Evolutionary conservation across 2,329 filamentous ascomycete species (phyloP).

Genomic region (Pestalotiopsis sp.): DNA sequence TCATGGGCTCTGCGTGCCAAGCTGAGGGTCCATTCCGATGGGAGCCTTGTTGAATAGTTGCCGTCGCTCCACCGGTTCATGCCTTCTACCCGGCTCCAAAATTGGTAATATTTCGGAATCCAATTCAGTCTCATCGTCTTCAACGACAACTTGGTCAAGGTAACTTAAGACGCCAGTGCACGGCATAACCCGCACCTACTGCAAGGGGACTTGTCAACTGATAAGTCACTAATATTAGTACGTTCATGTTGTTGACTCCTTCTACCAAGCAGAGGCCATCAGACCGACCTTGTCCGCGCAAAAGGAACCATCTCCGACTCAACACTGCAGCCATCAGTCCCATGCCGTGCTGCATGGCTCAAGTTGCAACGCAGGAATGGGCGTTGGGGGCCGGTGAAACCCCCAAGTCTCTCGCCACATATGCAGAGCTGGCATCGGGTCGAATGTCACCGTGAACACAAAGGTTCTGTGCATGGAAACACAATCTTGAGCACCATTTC

Average conservation of each 20-base stretch:
- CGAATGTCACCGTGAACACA: neutral
- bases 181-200: too few relatives aligned
- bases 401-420: neutral
- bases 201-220: neutral
- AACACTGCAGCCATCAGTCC: neutral
- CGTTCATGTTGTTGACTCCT: neutral
- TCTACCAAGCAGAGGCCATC: neutral
- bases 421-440: neutral
- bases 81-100: neutral
- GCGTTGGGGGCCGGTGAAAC: neutral
- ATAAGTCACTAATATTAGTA: neutral
- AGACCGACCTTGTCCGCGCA: neutral
- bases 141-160: neutral
- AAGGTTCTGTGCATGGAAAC: neutral
- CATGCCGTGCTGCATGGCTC: neutral
- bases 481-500: neutral
- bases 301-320: neutral
- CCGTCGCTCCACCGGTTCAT: neutral
- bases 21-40: neutral
- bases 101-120: neutral
- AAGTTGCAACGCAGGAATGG: neutral
- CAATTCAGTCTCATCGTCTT: neutral
- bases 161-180: neutral
- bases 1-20: neutral
- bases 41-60: neutral